Evolutionary conservation across 306 rosid genomes (phyloP), one percentile per base, ranked within the genome.

Genomic region (Lathyrus oleraceus): DNA sequence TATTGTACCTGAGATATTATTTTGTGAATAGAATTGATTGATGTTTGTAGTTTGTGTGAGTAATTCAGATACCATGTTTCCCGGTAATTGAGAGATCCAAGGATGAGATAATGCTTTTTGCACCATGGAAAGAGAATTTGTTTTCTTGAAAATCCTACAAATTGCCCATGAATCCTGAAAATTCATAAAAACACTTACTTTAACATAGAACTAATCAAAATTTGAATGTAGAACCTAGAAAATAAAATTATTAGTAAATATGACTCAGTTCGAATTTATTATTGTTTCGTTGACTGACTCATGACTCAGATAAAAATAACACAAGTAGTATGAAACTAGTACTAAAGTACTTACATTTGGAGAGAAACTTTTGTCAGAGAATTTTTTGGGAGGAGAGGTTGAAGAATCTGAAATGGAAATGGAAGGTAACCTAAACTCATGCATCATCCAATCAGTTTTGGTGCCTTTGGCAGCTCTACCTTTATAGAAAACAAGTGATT

Each of bases 361-460:
- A 40, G 88, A 77, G 76, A 80, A 66, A 81, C 73, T 83, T 85
- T 79, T 91, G 35, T 82, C 89, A 0, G 70, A 60, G 44, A 79
- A 40, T 35, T 73, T 86, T 28, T 75, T 85, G 35, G 91, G 68
- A 42, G 83, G 73, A 6, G 76, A 10, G 7, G 5, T 54, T 11
- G 86, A 67, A 2, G 86, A 67, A 14, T 71, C 74, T 27, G 77
- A 17, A 2, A 79, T 25, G 58, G 77, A 17, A 2, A 79, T 25
- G 58, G 81, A 78, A 58, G 97, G 97, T 1, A 90, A 64, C 61
- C 97, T 83, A 78, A 90, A 90, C 66, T 90, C 97, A 43, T 90
- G 95, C 97, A 90, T 90, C 97, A 90, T 90, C 97, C 97, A 90
- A 4, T 90, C 95, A 78, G 97, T 88, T 83, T 90, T 90, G 60